Percentiles rank a stretch among this genome's conserved stretches.
phyloP scores from a whole-genome alignment of 805 yeast genomes.

The Wickerhamiella bombiphila region DNA sequence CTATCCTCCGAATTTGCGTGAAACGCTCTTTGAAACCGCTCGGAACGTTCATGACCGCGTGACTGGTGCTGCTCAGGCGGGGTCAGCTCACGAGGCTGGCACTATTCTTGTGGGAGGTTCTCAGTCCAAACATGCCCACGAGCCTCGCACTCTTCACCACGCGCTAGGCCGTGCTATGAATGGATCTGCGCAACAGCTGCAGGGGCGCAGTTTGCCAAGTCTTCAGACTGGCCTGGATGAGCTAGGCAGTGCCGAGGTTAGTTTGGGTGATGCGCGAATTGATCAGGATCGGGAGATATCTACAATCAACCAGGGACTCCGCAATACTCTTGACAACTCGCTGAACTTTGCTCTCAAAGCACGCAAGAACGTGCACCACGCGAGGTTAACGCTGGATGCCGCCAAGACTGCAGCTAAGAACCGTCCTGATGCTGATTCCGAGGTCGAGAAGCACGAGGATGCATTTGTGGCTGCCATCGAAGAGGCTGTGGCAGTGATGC shows the following conservation, averaged over 20 bases:
- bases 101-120: constrained; percentile 34
- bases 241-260: constrained; percentile 54
- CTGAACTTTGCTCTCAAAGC: constrained; percentile 51
- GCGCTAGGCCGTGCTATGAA: constrained; percentile 59
- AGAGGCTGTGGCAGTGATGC: constrained; percentile 73
- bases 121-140: constrained; percentile 27
- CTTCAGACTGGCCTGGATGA: constrained; percentile 49
- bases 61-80: constrained; percentile 52
- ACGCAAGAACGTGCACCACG: constrained; percentile 61
- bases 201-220: constrained; percentile 33
- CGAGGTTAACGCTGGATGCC: constrained; percentile 65
- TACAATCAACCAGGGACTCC: constrained; percentile 54
- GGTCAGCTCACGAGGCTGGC: constrained; percentile 72
- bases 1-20: constrained; percentile 63
- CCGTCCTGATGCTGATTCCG: constrained; percentile 44
- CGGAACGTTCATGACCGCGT: constrained; percentile 51
- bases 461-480: constrained; percentile 78
- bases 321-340: constrained; percentile 44
- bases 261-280: constrained; percentile 68
- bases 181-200: constrained; percentile 21
- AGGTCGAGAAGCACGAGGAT: constrained; percentile 75
- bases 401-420: constrained; percentile 39
- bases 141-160: constrained; percentile 71
- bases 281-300: constrained; percentile 66
- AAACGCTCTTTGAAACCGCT: constrained; percentile 60